These are phyloP conservation scores for Protomyces inundatus DNA, from an alignment of 1,139 yeast genomes.

Conservation along the genomic window DNA sequence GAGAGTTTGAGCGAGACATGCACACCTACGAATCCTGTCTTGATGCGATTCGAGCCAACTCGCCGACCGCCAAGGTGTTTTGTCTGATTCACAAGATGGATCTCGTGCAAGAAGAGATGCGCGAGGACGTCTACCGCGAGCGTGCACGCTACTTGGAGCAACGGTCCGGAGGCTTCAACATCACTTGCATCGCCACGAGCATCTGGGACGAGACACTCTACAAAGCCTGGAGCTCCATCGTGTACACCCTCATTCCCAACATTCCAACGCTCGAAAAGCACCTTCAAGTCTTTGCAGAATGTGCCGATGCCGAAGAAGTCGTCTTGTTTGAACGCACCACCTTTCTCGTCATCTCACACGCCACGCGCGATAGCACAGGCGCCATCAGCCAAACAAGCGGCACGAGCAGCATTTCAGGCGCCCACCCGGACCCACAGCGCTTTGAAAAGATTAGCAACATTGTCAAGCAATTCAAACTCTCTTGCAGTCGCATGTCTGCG, in stretches of 20 bases:
- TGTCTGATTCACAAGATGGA: conserved; percentile 95
- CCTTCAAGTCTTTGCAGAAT: conserved; percentile 64
- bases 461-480: conserved; percentile 89
- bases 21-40: conserved; percentile 84
- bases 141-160: conserved; percentile 31
- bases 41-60: conserved; percentile 72
- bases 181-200: conserved; percentile 86
- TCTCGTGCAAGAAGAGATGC: conserved; percentile 76
- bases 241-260: conserved; percentile 89
- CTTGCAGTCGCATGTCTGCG: conserved; percentile 77
- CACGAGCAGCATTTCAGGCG: conserved; percentile 33
- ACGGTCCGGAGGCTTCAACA: conserved; percentile 77
- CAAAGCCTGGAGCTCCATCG: conserved; percentile 90
- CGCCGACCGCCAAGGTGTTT: conserved; percentile 89
- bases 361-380: conserved; percentile 31
- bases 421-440: conserved; percentile 69
- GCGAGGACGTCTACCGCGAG: conserved; percentile 56
- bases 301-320: conserved; percentile 82
- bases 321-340: conserved; percentile 91
- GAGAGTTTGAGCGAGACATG: conserved; percentile 86
- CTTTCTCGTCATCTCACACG: conserved; percentile 76
- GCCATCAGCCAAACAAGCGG: background rate
- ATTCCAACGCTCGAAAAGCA: conserved; percentile 75
- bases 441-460: conserved; percentile 92
- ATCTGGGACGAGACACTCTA: conserved; percentile 97